Evolutionary conservation across 2,329 filamentous ascomycete genomes (phyloP), one percentile per base, ranked within the genome.

Genomic region (Orbilia quercus): DNA sequence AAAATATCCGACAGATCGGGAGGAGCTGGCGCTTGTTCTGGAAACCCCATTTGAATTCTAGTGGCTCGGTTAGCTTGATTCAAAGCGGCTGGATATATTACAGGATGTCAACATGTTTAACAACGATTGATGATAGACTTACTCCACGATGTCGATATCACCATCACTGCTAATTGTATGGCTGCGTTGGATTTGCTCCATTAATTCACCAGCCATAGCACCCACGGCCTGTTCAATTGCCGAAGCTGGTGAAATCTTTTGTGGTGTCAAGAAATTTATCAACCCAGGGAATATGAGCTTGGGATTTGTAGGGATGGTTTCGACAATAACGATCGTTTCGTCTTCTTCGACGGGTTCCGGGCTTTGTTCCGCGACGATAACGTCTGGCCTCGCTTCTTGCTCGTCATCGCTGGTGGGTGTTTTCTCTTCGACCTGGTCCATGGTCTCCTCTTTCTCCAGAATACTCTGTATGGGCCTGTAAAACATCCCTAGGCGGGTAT

Each of bases 401-500:
- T 20, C 16, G 18, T 11, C 28, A 14, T 42, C 40, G 11, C 44
- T 31, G 5, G 23, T 4, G 3, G 51, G 36, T 16, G 44, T 7
- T 3, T 45, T 34, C 5, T 44, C 36, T n/a, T 59, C 28, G 3
- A 16, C 25, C 6, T 14, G 44, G 1, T 45, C 20, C 6, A 40
- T 22, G 4, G 51, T 12, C 14, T 42, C 59, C 7, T 59, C 42
- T 12, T 42, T 38, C 40, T 54, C 47, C 25, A 66, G 54, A 12
- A 66, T 25, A 36, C 44, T 66, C 23, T 47, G 44, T 9, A 73
- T 60, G 7, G 38, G 60, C 18, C 66, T 62, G 60, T 65, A 73
- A 22, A 66, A 51, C 69, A 73, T 66, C 9, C 69, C 69, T 5
- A 73, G 38, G 5, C 31, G 53, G 31, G 69, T 73, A 31, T 66